Evolutionary conservation across 2,329 filamentous ascomycete genomes (phyloP).

Genomic region (Ophiognomonia clavigignenti-juglandacearum): DNA sequence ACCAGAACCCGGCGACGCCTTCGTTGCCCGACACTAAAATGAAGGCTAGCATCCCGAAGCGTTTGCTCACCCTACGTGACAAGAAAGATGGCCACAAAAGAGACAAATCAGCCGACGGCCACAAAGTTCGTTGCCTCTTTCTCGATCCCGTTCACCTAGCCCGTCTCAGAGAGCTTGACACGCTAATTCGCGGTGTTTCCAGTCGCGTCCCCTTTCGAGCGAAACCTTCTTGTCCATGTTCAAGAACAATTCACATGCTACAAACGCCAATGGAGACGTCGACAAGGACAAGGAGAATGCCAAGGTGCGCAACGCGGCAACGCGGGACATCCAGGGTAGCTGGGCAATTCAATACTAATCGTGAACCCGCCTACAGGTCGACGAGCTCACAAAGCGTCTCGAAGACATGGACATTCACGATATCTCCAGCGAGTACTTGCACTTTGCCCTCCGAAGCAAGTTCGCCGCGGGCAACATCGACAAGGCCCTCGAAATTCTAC

Average conservation of each 20-base stretch:
- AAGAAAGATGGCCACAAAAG: conserved; percentile 47
- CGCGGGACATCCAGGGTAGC: conserved; percentile 13
- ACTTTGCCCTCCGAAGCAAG: conserved; percentile 51
- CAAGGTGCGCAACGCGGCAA: conserved; percentile 28
- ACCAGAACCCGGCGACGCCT: background rate
- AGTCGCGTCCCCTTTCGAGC: conserved; percentile 49
- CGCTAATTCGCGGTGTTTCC: conserved; percentile 17
- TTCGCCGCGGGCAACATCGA: conserved; percentile 67
- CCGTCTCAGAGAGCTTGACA: background rate
- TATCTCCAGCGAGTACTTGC: conserved; percentile 53
- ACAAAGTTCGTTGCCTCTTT: conserved; percentile 39
- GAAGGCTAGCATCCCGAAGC: conserved; percentile 51
- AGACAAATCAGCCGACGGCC: conserved; percentile 49
- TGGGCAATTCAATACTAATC: background rate
- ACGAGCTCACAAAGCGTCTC: conserved; percentile 33
- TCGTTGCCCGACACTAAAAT: conserved; percentile 32
- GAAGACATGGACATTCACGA: conserved; percentile 38
- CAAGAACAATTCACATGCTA: conserved; percentile 54
- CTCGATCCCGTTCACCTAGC: conserved; percentile 7
- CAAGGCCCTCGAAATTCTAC: conserved; percentile 70
- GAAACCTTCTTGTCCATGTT: conserved; percentile 62
- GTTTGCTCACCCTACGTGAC: conserved; percentile 67
- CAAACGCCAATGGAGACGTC: conserved; percentile 49
- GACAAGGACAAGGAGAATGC: conserved; percentile 42
- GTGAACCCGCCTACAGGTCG: conserved; percentile 29